Conservation (phyloP, 2,329 filamentous ascomycete species). For the Fusarium proliferatum region DNA sequence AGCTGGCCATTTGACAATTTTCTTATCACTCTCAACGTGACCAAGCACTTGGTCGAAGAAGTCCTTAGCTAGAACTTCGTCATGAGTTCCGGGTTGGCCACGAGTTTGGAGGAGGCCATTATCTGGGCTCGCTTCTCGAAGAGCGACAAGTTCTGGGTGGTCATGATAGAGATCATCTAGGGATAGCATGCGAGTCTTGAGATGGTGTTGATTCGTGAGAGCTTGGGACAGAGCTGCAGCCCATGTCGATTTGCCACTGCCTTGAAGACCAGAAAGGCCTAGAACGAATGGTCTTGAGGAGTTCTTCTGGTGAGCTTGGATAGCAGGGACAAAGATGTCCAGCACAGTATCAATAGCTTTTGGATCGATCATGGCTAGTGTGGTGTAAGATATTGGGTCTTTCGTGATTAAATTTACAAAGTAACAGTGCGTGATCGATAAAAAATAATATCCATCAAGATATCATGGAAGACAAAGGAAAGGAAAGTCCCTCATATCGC, state of each 20-base stretch:
- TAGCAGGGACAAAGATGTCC: constrained; percentile 28
- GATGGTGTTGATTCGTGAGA: constrained; percentile 20
- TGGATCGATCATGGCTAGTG: constrained; percentile 34
- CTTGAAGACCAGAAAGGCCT: constrained; percentile 41
- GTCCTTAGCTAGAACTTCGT: constrained; percentile 18
- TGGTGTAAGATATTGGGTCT: no score
- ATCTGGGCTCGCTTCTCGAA: constrained; percentile 30
- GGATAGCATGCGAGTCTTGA: constrained; percentile 34
- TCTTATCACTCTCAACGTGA: background rate
- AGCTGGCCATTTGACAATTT: constrained; percentile 32
- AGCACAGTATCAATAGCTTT: constrained; percentile 36
- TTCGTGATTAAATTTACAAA: background rate
- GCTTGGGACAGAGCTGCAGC: constrained; percentile 34
- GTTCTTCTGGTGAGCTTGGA: constrained; percentile 23
- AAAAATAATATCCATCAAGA: background rate
- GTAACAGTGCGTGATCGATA: background rate
- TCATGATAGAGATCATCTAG: constrained; percentile 40
- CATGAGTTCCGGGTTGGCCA: constrained; percentile 41
- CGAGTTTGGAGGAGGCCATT: constrained; percentile 35
- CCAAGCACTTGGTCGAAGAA: constrained; percentile 28
- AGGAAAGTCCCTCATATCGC: background rate
- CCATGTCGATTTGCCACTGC: constrained; percentile 45
- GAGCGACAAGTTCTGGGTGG: constrained; percentile 28
- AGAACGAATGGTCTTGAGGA: constrained; percentile 33
- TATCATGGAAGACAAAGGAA: background rate